These are phyloP conservation scores for Allomyces arbusculus DNA, from an alignment of 192 early-diverging fungal genomes.

Conservation along the genomic window DNA sequence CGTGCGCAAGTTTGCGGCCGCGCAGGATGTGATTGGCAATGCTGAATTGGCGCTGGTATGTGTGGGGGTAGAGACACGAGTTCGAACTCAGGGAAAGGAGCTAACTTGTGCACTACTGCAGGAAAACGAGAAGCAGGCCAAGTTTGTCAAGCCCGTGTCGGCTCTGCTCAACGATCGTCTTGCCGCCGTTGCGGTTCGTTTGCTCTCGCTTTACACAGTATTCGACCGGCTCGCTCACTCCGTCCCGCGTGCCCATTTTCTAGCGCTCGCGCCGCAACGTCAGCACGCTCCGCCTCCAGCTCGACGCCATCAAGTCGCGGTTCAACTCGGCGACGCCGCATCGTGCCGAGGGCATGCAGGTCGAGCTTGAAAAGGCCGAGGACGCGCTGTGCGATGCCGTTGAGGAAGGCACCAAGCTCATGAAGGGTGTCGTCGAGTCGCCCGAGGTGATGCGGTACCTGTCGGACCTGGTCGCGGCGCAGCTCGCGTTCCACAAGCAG, in stretches of 20 bases:
- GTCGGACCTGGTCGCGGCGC: conserved; percentile 66
- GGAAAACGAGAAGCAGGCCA: conserved; percentile 47
- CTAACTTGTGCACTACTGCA: neutral
- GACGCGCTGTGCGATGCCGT: conserved; percentile 89
- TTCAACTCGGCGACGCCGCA: conserved; percentile 54
- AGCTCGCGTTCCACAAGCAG: conserved; percentile 71
- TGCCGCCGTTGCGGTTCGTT: conserved; percentile 45
- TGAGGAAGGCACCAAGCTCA: conserved; percentile 83
- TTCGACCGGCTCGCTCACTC: too few relatives aligned
- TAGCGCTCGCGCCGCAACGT: conserved; percentile 72
- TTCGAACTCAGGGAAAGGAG: conserved; percentile 7
- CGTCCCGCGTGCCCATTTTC: too few relatives aligned
- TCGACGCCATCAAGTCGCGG: conserved; percentile 68
- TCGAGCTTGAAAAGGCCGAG: conserved; percentile 78
- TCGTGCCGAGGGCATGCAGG: conserved; percentile 44
- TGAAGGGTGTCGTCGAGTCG: conserved; percentile 75
- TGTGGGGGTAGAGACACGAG: conserved; percentile 1
- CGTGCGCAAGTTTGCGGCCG: conserved; percentile 63
- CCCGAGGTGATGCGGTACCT: conserved; percentile 66
- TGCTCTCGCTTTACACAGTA: neutral
- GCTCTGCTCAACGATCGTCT: conserved; percentile 51
- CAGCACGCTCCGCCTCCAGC: conserved; percentile 48
- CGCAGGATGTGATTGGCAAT: conserved; percentile 69
- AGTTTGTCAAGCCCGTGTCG: conserved; percentile 57
- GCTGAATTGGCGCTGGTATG: conserved; percentile 32